Evolutionary conservation across 345 rosid species (phyloP).

Genomic region (Microthlaspi erraticum): DNA sequence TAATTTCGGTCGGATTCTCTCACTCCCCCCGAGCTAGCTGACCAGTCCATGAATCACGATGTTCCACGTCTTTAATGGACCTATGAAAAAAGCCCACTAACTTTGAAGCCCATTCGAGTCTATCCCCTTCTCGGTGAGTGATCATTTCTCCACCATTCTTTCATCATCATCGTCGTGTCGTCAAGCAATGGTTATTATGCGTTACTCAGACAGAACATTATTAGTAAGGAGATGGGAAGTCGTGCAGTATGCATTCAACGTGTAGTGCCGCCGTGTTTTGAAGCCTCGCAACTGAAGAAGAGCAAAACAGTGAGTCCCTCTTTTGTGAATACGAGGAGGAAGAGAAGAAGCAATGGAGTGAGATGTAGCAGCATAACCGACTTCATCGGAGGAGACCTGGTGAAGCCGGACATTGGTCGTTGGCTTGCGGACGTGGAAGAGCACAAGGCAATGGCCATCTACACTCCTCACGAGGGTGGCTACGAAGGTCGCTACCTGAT

Average conservation of each 20-base stretch:
- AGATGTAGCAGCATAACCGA: constrained; percentile 57
- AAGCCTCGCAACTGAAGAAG: constrained; percentile 24
- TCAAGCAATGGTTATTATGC: constrained; percentile 36
- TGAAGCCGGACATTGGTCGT: constrained; percentile 65
- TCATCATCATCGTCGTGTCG: constrained; percentile 39
- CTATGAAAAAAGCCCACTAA: background rate
- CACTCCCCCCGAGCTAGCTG: background rate
- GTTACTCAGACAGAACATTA: constrained; percentile 8
- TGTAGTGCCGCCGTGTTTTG: constrained; percentile 34
- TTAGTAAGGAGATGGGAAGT: constrained; percentile 44
- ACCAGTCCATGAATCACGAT: background rate
- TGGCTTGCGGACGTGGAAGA: constrained; percentile 91
- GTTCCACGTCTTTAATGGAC: background rate
- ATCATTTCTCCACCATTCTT: constrained; percentile 45
- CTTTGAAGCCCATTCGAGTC: background rate
- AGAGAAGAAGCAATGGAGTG: constrained; percentile 36
- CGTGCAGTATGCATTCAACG: constrained; percentile 51
- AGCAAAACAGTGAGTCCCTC: constrained; percentile 4
- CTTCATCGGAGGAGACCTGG: constrained; percentile 84
- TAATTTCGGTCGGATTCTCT: background rate
- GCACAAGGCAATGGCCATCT: constrained; percentile 85
- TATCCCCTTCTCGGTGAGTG: constrained; percentile 32
- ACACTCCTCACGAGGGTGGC: constrained; percentile 94
- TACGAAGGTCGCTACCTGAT: constrained; percentile 87
- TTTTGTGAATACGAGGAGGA: constrained; percentile 31